Evolutionary conservation across 352 stramenopile genomes (phyloP), one percentile per base, ranked within the genome.

Genomic region (Pythium utonaiense): DNA sequence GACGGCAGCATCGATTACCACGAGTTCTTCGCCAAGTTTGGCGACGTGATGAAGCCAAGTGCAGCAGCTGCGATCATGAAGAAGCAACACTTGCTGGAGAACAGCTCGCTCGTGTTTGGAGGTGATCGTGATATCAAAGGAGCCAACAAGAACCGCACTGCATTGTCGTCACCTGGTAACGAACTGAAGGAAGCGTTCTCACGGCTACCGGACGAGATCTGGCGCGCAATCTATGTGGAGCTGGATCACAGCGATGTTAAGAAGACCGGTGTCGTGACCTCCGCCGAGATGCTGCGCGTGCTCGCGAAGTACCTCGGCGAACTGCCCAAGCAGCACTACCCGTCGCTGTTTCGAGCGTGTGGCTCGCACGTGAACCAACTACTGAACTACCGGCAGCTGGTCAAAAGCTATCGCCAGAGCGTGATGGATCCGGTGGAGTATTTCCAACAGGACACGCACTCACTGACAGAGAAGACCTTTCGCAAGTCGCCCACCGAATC

Each of bases 101-200:
- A 89, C 66, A 84, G 73, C 41, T 89, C 79, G 48, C 68, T 86
- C 25, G 66, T 89, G 10, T 86, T 89, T 48, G 28, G 69, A 2
- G 73, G 75, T 0, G 66, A 72, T 3, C 71, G 67, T 30, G 71
- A 85, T n/a, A 64, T 85, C 44, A 83, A 85, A 28, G 76, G 76
- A 2, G 68, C 71, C 30, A 71, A 86, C 64, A 87, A 84, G 61
- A 83, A 84, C 48, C 79, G 79, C 4, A 50, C 65, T 21, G 75
- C 77, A 31, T 57, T 89, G 22, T 87, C 75, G 21, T 86, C 77
- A 10, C 79, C 79, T 2, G 79, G 77, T 3, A 89, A 86, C 7
- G 79, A 86, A 36, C 70, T 91, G 10, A 91, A 91, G 57, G 79
- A 91, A 33, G 77, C 79, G 2, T 83, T 91, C 50, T 89, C 82